Percentiles rank a stretch among this genome's conserved stretches.
Conservation (phyloP, 768 basidiomycete genomes). For the Naganishia vaughanmartiniae region DNA sequence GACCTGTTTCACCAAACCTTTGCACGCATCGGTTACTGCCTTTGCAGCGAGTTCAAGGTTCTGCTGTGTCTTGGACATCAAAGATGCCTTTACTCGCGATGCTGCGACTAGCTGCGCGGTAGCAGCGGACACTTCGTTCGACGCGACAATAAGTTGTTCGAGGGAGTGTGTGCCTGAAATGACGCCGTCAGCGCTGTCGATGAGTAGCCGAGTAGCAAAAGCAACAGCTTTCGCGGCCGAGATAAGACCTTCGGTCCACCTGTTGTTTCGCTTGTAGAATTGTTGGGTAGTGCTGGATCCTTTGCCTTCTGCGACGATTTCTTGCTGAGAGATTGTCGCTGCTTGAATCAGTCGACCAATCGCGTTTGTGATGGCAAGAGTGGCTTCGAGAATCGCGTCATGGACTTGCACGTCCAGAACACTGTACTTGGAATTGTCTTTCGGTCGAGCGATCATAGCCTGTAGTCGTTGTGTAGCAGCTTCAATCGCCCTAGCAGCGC, state of each 20-base stretch:
- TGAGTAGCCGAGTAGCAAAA: constrained; percentile 89
- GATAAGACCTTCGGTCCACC: constrained; percentile 99
- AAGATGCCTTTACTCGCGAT: constrained; percentile 93
- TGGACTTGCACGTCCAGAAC: constrained; percentile 94
- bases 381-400: constrained; percentile 90
- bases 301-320: constrained; percentile 92
- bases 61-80: constrained; percentile 98
- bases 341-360: constrained; percentile 93
- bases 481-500: constrained; percentile 90
- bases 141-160: constrained; percentile 99
- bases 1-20: constrained; percentile 91
- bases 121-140: constrained; percentile 94
- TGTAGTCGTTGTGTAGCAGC: constrained; percentile 84
- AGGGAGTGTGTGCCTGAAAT: constrained; percentile 92
- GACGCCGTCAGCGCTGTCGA: constrained; percentile 96
- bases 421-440: constrained; percentile 79
- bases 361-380: constrained; percentile 91
- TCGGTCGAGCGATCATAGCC: constrained; percentile 84
- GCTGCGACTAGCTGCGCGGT: constrained; percentile 98
- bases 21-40: constrained; percentile 96
- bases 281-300: constrained; percentile 89
- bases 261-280: constrained; percentile 99
- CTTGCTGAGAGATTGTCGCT: constrained; percentile 95
- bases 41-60: constrained; percentile 92
- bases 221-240: constrained; percentile 97